These are phyloP conservation scores for Fraxinus ornus DNA, from an alignment of 305 asterid species.

Conservation along the genomic window DNA sequence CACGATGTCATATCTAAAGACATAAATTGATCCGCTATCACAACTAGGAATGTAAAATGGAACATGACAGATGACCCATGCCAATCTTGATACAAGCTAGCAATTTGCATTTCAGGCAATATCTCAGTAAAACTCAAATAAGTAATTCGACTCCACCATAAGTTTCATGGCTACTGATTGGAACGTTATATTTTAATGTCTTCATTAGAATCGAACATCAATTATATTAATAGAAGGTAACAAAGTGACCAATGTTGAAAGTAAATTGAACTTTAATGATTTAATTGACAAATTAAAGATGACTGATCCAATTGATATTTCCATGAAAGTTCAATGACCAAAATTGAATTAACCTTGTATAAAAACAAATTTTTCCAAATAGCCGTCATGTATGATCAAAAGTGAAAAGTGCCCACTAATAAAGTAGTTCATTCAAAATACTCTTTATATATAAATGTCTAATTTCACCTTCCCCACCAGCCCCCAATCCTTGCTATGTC, in stretches of 20 bases:
- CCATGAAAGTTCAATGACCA: background rate
- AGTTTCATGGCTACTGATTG: background rate
- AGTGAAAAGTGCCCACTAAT: background rate
- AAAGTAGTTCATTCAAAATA: background rate
- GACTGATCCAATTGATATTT: background rate
- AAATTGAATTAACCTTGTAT: background rate
- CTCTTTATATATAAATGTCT: background rate
- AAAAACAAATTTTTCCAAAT: background rate
- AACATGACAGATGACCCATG: background rate
- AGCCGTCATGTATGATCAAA: background rate
- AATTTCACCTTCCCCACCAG: background rate
- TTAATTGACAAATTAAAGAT: background rate
- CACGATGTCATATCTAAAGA: background rate
- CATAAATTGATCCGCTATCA: background rate
- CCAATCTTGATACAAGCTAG: background rate
- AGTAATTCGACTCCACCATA: background rate
- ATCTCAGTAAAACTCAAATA: background rate
- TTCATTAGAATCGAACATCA: background rate
- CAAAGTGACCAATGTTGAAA: background rate
- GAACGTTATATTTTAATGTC: background rate
- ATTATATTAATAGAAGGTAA: background rate
- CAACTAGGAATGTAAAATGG: background rate
- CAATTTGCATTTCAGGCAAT: background rate
- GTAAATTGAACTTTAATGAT: background rate
- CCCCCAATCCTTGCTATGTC: background rate